Conservation (phyloP, 2,329 filamentous ascomycete genomes). For the Talaromyces sp. region DNA sequence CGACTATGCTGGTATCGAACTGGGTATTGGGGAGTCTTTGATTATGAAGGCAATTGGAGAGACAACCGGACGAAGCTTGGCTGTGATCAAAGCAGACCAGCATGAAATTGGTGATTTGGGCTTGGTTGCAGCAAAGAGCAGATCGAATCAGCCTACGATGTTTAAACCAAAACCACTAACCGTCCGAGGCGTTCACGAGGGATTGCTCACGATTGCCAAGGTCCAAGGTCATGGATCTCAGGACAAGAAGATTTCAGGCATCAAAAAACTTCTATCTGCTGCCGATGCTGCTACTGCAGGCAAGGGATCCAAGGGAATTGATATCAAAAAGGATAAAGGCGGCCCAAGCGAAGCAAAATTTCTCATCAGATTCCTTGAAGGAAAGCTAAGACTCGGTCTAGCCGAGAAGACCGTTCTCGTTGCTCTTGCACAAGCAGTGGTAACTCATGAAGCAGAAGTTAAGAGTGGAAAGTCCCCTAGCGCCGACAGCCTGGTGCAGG, state of each 20-base stretch:
- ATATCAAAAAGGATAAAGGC: constrained; percentile 88
- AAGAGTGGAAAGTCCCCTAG: constrained; percentile 62
- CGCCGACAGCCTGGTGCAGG: constrained; percentile 73
- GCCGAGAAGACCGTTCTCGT: constrained; percentile 91
- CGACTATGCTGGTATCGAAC: constrained; percentile 92
- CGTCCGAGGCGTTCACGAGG: constrained; percentile 79
- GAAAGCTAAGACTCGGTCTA: constrained; percentile 85
- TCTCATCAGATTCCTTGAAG: constrained; percentile 87
- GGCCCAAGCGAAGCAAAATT: constrained; percentile 94
- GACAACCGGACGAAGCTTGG: constrained; percentile 80
- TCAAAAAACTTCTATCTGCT: constrained; percentile 93
- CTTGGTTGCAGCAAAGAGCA: constrained; percentile 89
- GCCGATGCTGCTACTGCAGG: constrained; percentile 71
- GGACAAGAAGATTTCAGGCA: constrained; percentile 83
- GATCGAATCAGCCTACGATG: constrained; percentile 94
- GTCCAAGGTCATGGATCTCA: constrained; percentile 83
- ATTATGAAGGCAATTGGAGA: constrained; percentile 99
- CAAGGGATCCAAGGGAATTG: constrained; percentile 63
- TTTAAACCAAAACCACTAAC: constrained; percentile 94
- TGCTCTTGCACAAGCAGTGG: constrained; percentile 81
- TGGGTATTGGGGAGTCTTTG: constrained; percentile 96
- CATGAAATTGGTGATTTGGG: constrained; percentile 95
- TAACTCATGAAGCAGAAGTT: constrained; percentile 73
- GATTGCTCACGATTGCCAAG: constrained; percentile 83
- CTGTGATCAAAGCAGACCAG: constrained; percentile 91